These are phyloP conservation scores for Penicillium silybi DNA, from an alignment of 495 filamentous ascomycete species.

Conservation along the genomic window DNA sequence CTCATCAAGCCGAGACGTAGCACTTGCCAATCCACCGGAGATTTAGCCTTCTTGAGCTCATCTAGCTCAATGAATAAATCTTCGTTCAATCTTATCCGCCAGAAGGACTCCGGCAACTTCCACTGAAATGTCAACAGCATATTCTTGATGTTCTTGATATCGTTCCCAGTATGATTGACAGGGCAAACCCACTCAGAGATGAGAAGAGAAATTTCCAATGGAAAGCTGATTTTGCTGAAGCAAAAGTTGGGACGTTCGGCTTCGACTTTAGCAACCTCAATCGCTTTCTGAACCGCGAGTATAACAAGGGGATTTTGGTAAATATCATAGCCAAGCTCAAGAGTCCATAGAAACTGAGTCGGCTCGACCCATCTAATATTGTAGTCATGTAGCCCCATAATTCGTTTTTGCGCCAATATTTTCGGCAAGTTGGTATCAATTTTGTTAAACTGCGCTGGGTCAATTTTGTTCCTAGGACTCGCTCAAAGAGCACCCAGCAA, in stretches of 20 bases:
- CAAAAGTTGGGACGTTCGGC: neutral
- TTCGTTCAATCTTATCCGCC: slow-evolving; percentile 2
- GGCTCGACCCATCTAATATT: neutral
- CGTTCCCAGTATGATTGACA: neutral
- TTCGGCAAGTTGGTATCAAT: slow-evolving; percentile 1
- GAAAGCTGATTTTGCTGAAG: slow-evolving; percentile 1
- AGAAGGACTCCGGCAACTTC: slow-evolving; percentile 6
- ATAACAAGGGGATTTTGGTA: slow-evolving; percentile 6
- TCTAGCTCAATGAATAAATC: slow-evolving; percentile 9
- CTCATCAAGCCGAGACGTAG: slow-evolving; percentile 3
- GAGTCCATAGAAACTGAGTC: neutral
- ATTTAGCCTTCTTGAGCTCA: neutral
- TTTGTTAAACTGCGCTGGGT: neutral
- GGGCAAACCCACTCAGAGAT: slow-evolving; percentile 7
- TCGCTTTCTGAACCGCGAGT: slow-evolving; percentile 2
- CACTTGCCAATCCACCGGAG: slow-evolving; percentile 2
- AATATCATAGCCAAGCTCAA: neutral
- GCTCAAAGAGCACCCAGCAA: neutral
- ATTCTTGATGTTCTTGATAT: slow-evolving; percentile 4
- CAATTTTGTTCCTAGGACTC: neutral
- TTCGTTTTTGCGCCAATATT: neutral
- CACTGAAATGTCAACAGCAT: slow-evolving; percentile 10
- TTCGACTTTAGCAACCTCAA: neutral
- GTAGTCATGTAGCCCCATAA: neutral
- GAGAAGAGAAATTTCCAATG: slow-evolving; percentile 4